A percentile compares a stretch with the other conserved stretches of the same genome.
phyloP scores from a whole-genome alignment of 2,329 filamentous ascomycete species.

The Sclerotinia minor region DNA sequence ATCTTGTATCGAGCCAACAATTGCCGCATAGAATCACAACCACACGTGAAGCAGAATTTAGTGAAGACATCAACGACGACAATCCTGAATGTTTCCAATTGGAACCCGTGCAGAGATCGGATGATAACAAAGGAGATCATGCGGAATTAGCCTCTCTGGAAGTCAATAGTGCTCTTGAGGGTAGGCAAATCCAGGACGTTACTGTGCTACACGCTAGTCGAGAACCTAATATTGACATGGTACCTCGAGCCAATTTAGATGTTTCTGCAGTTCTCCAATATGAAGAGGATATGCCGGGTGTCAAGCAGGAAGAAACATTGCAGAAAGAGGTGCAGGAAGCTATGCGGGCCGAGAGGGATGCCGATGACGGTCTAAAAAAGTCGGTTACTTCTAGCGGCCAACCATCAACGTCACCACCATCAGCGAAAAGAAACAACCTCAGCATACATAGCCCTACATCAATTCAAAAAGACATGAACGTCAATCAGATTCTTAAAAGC shows the following conservation, averaged over 20 bases:
- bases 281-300: not conserved
- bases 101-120: not conserved
- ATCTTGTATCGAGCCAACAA: not conserved
- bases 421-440: constrained; percentile 9
- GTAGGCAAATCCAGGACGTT: not conserved
- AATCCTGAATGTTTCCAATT: not conserved
- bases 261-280: not conserved
- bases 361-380: constrained; percentile 4
- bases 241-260: not conserved
- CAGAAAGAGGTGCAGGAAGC: not conserved
- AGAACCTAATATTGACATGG: not conserved
- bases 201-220: not conserved
- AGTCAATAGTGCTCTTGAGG: too few relatives aligned
- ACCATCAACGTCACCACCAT: constrained; percentile 16
- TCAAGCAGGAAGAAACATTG: not conserved
- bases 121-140: not conserved
- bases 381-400: constrained; percentile 9
- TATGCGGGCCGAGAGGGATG: not conserved
- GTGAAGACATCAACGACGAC: not conserved
- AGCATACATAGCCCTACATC: constrained; percentile 3
- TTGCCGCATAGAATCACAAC: too few relatives aligned
- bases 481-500: not conserved
- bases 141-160: not conserved
- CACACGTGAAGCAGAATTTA: not conserved
- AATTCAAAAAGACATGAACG: not conserved